Evolutionary conservation across 345 rosid genomes (phyloP).

Genomic region (Dipteronia dyeriana): DNA sequence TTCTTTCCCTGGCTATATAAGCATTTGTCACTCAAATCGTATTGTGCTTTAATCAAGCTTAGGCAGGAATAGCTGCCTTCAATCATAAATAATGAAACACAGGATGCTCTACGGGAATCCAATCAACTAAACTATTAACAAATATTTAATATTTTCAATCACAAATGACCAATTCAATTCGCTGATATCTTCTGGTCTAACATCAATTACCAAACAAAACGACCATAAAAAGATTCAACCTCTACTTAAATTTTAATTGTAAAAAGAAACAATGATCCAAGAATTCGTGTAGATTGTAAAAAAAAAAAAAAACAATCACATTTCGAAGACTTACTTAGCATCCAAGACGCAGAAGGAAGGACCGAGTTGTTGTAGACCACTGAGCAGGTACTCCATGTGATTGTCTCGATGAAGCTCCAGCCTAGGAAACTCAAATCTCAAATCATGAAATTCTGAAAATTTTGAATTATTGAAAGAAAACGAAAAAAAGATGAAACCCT

Average conservation of each 20-base stretch:
- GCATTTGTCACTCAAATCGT: background rate
- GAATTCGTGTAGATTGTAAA: background rate
- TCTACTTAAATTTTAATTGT: background rate
- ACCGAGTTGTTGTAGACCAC: conserved; percentile 61
- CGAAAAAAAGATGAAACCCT: background rate
- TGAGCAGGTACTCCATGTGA: conserved; percentile 69
- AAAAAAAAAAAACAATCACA: background rate
- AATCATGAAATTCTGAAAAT: background rate
- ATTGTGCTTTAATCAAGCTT: background rate
- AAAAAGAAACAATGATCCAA: background rate
- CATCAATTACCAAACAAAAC: background rate
- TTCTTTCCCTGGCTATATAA: background rate
- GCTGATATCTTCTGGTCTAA: background rate
- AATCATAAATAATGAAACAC: background rate
- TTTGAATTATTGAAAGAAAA: background rate
- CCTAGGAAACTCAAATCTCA: conserved; percentile 35
- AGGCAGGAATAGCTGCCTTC: background rate
- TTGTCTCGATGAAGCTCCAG: conserved; percentile 76
- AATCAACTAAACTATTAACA: background rate
- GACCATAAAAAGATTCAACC: background rate
- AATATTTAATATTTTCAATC: background rate
- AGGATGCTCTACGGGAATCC: background rate
- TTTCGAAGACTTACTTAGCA: conserved; percentile 54
- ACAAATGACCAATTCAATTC: background rate
- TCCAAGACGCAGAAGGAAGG: conserved; percentile 71